Base-by-base conservation (phyloP, 73 alveolate species). In the Breviolum minutum region DNA sequence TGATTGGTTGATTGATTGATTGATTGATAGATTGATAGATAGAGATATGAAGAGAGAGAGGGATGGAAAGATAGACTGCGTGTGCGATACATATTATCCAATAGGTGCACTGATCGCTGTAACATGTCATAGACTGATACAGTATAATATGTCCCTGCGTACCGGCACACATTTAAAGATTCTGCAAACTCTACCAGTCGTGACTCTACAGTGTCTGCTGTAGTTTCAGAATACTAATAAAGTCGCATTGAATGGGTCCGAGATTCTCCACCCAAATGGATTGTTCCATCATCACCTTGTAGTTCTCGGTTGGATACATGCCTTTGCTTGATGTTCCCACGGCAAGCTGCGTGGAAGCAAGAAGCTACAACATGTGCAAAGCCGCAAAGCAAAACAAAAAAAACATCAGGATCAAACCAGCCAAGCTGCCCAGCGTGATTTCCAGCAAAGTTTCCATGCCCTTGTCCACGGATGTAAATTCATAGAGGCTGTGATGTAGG, bases 361-460 rank as follows among this genome's bases (percentile, higher is more conserved):
- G 86, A 5, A 77, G 6, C 86, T 8, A 2, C 27, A n/a, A 77
- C 5, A 27, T 16, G 63, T 64, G 22, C 81, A 71, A 12, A 71
- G 29, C 80, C 80, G 8, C 7, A 16, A 26, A 17, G 80, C 80
- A 70, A 70, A 22, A 40, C 27, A 73, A 5, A n/a, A 19, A 27
- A 13, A 11, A 30, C 29, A 26, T 27, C 87, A 60, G 8, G 77
- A 4, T 22, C 24, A 22, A 17, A 14, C 4, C n/a, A 83, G 92
- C n/a, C 92, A 83, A 60, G 92, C 76, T 40, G 61, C 95, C 91
- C 26, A 94, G 85, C 12, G 94, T 77, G 92, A 94, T 94, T 60
- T 94, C 99, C 30, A 94, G 74, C 99, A 94, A n/a, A 13, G 99
- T 64, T 63, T 80, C 83, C 92, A 94, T 81, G 64, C 99, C 99